These are phyloP conservation scores for Arthrocladium fulminans DNA, from an alignment of 2,329 filamentous ascomycete species.

Conservation along the genomic window DNA sequence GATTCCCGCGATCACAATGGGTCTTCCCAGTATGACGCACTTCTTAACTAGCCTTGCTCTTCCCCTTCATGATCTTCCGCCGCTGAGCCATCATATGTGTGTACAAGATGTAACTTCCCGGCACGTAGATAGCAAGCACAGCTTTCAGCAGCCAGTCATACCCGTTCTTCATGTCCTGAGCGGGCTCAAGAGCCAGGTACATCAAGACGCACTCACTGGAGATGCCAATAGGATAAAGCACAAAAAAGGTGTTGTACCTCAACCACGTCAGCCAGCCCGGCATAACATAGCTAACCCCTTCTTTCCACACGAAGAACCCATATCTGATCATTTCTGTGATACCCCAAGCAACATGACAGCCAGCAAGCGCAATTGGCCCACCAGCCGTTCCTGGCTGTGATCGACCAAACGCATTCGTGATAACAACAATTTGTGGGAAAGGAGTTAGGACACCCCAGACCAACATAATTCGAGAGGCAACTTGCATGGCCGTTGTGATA, in stretches of 20 bases:
- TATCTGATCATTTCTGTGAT: constrained; percentile 90
- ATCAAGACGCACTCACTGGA: constrained; percentile 77
- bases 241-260: constrained; percentile 77
- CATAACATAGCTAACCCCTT: constrained; percentile 45
- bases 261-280: constrained; percentile 66
- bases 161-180: constrained; percentile 41
- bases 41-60: constrained; percentile 37
- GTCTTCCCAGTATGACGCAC: neutral
- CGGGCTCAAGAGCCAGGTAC: constrained; percentile 54
- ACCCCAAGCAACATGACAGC: constrained; percentile 68
- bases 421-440: constrained; percentile 65
- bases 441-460: constrained; percentile 74
- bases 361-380: constrained; percentile 31
- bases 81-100: constrained; percentile 93
- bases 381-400: constrained; percentile 13
- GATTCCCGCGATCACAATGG: neutral
- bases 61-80: constrained; percentile 63
- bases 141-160: constrained; percentile 54
- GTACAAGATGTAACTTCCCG: constrained; percentile 76
- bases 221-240: constrained; percentile 90
- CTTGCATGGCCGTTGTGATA: constrained; percentile 81
- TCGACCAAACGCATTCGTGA: constrained; percentile 31
- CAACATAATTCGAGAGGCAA: constrained; percentile 74
- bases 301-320: constrained; percentile 73
- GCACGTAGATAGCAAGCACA: constrained; percentile 67